Conservation (phyloP, 768 basidiomycete genomes). For the Auriscalpium orientale region DNA sequence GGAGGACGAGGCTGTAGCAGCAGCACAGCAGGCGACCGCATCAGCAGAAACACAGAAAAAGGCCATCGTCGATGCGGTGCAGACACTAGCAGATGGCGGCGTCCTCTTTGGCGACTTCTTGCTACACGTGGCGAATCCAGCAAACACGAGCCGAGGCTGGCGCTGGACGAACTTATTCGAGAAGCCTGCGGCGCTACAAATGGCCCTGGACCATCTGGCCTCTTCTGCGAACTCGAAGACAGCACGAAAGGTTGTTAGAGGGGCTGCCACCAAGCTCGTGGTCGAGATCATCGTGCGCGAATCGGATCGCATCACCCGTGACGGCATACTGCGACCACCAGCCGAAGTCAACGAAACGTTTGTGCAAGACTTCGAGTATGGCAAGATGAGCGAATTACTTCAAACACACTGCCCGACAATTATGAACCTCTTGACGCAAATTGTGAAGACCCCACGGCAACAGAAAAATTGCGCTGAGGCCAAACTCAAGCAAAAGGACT, state of each 20-base stretch:
- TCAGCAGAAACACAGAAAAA: neutral
- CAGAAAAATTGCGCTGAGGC: neutral
- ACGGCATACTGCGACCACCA: conserved; percentile 1
- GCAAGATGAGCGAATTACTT: neutral
- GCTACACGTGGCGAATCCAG: conserved; percentile 22
- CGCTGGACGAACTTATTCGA: conserved; percentile 23
- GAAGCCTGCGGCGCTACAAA: neutral
- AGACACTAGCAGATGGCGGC: neutral
- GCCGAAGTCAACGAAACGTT: neutral
- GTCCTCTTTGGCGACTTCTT: conserved; percentile 5
- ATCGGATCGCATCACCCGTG: conserved; percentile 1
- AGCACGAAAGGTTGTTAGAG: conserved; percentile 10
- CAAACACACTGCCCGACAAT: conserved; percentile 4
- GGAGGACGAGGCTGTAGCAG: neutral
- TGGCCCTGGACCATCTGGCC: conserved; percentile 23
- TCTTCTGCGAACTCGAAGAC: conserved; percentile 14
- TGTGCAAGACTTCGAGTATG: conserved; percentile 1
- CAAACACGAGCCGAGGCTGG: conserved; percentile 7
- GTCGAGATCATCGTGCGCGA: conserved; percentile 9
- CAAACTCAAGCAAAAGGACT: neutral
- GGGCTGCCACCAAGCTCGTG: conserved; percentile 21
- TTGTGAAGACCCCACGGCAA: conserved; percentile 5
- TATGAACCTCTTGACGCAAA: neutral
- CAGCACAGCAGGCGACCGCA: neutral
- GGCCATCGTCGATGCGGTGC: neutral